phyloP scores from a whole-genome alignment of 23 red algal genomes.

The Agarophyton chilense region DNA sequence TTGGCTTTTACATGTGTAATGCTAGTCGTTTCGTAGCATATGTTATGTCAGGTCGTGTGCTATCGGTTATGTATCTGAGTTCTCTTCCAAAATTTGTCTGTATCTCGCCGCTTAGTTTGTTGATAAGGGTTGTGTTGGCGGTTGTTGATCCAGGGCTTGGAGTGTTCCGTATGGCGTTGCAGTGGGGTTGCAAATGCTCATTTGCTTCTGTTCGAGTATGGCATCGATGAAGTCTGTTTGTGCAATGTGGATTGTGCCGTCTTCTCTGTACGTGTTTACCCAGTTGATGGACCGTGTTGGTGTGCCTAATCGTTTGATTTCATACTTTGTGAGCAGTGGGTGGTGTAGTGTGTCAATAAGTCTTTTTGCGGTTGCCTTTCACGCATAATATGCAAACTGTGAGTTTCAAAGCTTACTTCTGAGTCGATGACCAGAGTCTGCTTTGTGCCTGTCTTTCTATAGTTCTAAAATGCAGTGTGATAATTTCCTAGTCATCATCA shows the following conservation, averaged over 20 bases:
- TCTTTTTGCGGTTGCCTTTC: too few relatives aligned
- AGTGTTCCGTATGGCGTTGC: background rate
- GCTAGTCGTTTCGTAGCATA: background rate
- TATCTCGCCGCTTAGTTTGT: background rate
- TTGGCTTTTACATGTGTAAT: background rate
- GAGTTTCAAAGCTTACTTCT: too few relatives aligned
- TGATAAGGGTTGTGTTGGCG: background rate
- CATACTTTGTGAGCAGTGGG: background rate
- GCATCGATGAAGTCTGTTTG: background rate
- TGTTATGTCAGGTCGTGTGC: conserved; percentile 21
- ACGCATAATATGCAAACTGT: too few relatives aligned
- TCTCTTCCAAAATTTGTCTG: background rate
- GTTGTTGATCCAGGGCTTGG: background rate
- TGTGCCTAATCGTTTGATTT: background rate
- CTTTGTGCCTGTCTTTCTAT: too few relatives aligned
- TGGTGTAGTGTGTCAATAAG: background rate
- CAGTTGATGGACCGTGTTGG: background rate
- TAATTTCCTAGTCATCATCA: too few relatives aligned
- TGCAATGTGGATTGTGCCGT: background rate
- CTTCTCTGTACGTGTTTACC: too few relatives aligned
- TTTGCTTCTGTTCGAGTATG: too few relatives aligned
- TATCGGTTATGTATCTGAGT: background rate
- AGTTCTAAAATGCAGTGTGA: too few relatives aligned
- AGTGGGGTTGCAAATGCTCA: too few relatives aligned
- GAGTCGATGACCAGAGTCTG: too few relatives aligned